phyloP scores from a whole-genome alignment of 352 stramenopile species.

The Phytophthora brassicae region DNA sequence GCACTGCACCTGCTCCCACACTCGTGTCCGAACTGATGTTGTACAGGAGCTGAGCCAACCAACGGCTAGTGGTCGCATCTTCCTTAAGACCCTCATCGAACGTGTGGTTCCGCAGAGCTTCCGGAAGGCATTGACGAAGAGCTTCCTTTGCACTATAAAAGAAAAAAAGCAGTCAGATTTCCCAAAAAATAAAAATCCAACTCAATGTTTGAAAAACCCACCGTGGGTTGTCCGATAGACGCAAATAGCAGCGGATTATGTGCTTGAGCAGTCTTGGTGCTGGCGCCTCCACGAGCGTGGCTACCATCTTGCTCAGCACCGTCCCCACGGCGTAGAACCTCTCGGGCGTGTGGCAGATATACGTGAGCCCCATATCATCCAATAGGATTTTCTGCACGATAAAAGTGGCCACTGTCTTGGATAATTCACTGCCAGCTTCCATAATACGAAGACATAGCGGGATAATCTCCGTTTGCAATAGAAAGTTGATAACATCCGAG shows the following conservation, averaged over 20 bases:
- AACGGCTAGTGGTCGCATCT: slow-evolving; percentile 96
- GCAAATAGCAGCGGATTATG: slow-evolving; percentile 98
- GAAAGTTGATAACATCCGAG: slow-evolving; percentile 98
- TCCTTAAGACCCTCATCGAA: slow-evolving; percentile 95
- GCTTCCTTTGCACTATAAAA: slow-evolving; percentile 90
- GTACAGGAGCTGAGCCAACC: slow-evolving; percentile 94
- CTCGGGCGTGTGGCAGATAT: slow-evolving; percentile 99
- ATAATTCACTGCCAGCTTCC: slow-evolving; percentile 97
- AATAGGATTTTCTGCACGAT: slow-evolving; percentile 99
- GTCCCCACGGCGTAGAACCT: slow-evolving; percentile 87
- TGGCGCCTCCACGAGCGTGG: slow-evolving; percentile 90
- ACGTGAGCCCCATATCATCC: slow-evolving; percentile 97
- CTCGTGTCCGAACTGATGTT: slow-evolving; percentile 71
- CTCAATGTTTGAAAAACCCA: slow-evolving; percentile 9
- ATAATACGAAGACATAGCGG: slow-evolving; percentile 98
- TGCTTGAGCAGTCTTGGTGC: slow-evolving; percentile 97
- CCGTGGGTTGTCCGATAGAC: slow-evolving; percentile 88
- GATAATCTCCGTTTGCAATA: slow-evolving; percentile 99
- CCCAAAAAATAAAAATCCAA: slow-evolving; percentile 17
- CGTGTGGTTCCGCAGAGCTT: slow-evolving; percentile 93
- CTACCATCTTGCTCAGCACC: slow-evolving; percentile 98
- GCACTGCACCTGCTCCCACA: slow-evolving; percentile 23
- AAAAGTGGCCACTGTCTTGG: slow-evolving; percentile 98
- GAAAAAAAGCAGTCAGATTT: slow-evolving; percentile 24
- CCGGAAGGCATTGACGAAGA: slow-evolving; percentile 95